Conservation (phyloP, 2,329 filamentous ascomycete species). For the Pyrenochaeta sp. region DNA sequence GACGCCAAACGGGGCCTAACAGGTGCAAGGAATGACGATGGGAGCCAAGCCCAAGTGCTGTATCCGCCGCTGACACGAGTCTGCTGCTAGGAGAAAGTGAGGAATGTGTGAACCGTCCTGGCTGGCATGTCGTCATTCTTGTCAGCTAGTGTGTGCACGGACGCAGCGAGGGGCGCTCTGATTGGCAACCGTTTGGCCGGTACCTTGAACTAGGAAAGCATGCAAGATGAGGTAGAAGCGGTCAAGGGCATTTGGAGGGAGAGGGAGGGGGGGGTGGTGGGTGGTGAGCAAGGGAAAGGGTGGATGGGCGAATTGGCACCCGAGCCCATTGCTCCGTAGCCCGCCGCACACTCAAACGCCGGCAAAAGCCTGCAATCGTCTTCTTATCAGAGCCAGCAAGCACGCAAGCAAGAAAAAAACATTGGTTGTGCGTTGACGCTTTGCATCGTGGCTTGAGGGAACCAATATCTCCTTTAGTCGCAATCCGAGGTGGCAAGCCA, state of each 20-base stretch:
- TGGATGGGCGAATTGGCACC: constrained; percentile 13
- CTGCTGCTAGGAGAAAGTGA: constrained; percentile 6
- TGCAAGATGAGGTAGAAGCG: constrained; percentile 31
- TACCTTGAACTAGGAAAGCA: constrained; percentile 21
- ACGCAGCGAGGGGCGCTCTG: constrained; percentile 1
- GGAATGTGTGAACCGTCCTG: constrained; percentile 19
- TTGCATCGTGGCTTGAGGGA: constrained; percentile 9
- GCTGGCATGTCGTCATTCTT: constrained; percentile 21
- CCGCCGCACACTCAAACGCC: not conserved
- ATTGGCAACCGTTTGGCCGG: constrained; percentile 25
- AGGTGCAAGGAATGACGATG: constrained; percentile 33
- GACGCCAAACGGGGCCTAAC: constrained; percentile 16
- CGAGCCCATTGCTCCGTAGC: constrained; percentile 1
- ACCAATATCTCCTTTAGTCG: not conserved
- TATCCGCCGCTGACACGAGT: constrained; percentile 27
- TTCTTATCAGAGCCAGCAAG: no score
- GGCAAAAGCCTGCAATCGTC: constrained; percentile 5
- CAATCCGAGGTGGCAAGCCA: constrained; percentile 16
- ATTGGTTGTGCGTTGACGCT: constrained; percentile 4
- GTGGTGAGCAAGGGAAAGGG: no score
- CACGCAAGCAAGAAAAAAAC: not conserved
- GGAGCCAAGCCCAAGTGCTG: constrained; percentile 33
- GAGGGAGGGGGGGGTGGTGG: no score
- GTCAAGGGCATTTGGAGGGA: constrained; percentile 22
- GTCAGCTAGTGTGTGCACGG: constrained; percentile 12